Evolutionary conservation across 1,284 basidiomycete species (phyloP), one percentile per base, ranked within the genome.

Genomic region (Tranzscheliella williamsii): DNA sequence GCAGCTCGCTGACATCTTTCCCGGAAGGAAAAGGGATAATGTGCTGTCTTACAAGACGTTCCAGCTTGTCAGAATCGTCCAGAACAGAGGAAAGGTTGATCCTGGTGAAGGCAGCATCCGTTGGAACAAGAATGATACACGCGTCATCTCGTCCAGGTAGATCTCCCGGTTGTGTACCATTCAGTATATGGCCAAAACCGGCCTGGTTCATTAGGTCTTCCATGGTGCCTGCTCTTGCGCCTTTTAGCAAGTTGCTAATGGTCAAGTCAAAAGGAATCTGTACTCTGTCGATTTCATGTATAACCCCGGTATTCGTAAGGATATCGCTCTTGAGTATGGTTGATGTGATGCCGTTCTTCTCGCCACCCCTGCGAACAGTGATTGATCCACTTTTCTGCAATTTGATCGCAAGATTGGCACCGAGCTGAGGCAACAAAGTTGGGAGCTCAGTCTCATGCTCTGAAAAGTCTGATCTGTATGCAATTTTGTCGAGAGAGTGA

Each of bases 91-190:
- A 91, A 38, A 97, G 79, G 78, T 98, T 94, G 72, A 89, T 79
- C n/a, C 84, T 81, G 62, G 91, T 87, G 82, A 97, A 95, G 0
- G 94, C 92, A 51, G 87, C 86, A 72, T 99, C 95, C 2, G 85
- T 86, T 1, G 95, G 95, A 64, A 89, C 90, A 4, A 99, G 82
- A 1, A 99, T 44, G 21, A 76, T 49, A 40, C 49, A 58, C 30
- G 49, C 45, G 12, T 30, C 26, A 22, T 35, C 40, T n/a, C n/a
- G n/a, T 17, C 35, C 18, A 16, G 37, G 27, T 20, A 22, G 12
- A 17, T 39, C 45, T 27, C 47, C 24, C 29, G 48, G 43, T 12
- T 27, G 29, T 2, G 87, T 88, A 6, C 91, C 91, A 66, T 95
- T 87, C 44, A 96, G 80, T 16, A 96, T 81, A 90, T 91, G 95